Percentiles rank a stretch among this genome's conserved stretches.
Conservation (phyloP, 805 yeast genomes). For the Pichia manshurica region DNA sequence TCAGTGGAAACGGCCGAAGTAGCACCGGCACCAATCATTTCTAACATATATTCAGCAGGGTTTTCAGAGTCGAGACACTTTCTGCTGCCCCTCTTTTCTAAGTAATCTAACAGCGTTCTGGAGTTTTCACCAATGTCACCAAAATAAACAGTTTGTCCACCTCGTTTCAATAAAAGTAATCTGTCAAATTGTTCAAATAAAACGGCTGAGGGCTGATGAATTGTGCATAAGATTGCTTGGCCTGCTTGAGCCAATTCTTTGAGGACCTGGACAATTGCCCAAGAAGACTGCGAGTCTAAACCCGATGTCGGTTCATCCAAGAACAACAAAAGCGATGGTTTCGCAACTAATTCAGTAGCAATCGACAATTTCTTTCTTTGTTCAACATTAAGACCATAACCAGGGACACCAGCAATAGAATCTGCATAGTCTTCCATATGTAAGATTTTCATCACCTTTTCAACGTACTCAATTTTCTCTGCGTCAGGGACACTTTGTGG, state of each 20-base stretch:
- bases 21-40: slow-evolving; percentile 77
- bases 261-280: slow-evolving; percentile 51
- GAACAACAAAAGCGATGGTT: slow-evolving; percentile 46
- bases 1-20: slow-evolving; percentile 54
- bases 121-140: slow-evolving; percentile 49
- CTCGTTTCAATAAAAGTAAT: slow-evolving; percentile 40
- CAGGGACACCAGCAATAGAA: slow-evolving; percentile 43
- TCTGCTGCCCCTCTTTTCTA: slow-evolving; percentile 55
- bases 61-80: slow-evolving; percentile 56
- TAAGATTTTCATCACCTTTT: slow-evolving; percentile 35
- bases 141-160: slow-evolving; percentile 50
- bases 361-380: slow-evolving; percentile 50
- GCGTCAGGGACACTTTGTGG: slow-evolving; percentile 34
- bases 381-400: slow-evolving; percentile 49
- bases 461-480: slow-evolving; percentile 42
- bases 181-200: slow-evolving; percentile 39
- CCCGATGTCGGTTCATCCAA: slow-evolving; percentile 61
- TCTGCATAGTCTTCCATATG: slow-evolving; percentile 44
- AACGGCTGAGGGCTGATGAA: slow-evolving; percentile 45
- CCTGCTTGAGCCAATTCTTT: slow-evolving; percentile 46
- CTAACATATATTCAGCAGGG: slow-evolving; percentile 73
- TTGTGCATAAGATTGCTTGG: slow-evolving; percentile 55
- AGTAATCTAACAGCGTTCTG: slow-evolving; percentile 37
- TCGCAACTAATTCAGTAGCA: slow-evolving; percentile 52
- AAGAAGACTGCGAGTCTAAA: slow-evolving; percentile 52